Evolutionary conservation across 306 rosid species (phyloP).

Genomic region (Glycyrrhiza uralensis): DNA sequence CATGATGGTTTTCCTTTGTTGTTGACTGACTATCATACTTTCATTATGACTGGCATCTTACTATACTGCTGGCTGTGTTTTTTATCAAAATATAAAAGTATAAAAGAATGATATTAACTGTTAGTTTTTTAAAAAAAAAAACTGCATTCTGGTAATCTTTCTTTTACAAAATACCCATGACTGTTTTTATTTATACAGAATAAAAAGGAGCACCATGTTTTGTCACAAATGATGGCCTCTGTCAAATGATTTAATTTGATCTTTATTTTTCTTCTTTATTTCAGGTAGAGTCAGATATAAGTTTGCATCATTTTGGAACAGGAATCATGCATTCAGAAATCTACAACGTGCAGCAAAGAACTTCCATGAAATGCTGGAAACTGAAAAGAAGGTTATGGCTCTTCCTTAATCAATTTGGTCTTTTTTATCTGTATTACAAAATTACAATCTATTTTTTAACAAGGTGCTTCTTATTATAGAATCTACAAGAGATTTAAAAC

Average conservation of each 20-base stretch:
- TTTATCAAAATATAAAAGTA: not conserved
- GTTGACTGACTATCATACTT: not conserved
- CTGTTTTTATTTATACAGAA: not conserved
- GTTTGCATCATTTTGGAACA: slow-evolving; percentile 99
- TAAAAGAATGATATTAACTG: not conserved
- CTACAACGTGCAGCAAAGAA: slow-evolving; percentile 70
- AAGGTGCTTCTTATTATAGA: slow-evolving; percentile 18
- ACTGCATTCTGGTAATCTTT: not conserved
- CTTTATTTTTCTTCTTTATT: slow-evolving; percentile 36
- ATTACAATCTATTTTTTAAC: not conserved
- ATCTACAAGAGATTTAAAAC: not conserved
- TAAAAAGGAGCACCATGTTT: slow-evolving; percentile 1
- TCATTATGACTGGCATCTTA: slow-evolving; percentile 6
- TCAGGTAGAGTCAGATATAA: slow-evolving; percentile 97
- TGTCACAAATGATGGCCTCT: not conserved
- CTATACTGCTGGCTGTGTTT: not conserved
- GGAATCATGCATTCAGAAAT: slow-evolving; percentile 84
- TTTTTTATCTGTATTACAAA: slow-evolving; percentile 1
- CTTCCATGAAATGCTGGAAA: slow-evolving; percentile 75
- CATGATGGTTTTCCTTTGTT: not conserved
- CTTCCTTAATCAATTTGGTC: slow-evolving; percentile 19
- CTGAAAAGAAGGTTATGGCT: slow-evolving; percentile 79
- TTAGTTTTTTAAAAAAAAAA: not conserved
- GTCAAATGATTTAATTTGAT: slow-evolving; percentile 20
- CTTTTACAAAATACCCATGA: not conserved